Evolutionary conservation across 306 rosid species (phyloP).

Genomic region (Vigna nakashimae): DNA sequence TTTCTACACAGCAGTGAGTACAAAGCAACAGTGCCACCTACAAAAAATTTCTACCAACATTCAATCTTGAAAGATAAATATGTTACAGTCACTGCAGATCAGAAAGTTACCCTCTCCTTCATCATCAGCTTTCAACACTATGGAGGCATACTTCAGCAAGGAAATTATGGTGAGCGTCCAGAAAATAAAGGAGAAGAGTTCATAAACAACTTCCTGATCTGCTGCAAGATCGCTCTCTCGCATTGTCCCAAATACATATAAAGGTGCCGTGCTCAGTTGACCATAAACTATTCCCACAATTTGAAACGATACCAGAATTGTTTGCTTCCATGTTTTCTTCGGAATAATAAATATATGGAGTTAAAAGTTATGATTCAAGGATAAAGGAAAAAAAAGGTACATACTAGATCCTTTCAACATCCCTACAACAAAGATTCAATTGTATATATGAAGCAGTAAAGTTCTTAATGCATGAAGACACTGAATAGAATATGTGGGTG

Average conservation of each 20-base stretch:
- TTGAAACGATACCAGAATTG: conserved; percentile 72
- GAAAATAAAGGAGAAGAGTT: conserved; percentile 76
- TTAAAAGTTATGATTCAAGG: neutral
- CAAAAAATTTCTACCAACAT: conserved; percentile 17
- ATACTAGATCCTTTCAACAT: neutral
- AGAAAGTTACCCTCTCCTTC: conserved; percentile 68
- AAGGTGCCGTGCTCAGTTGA: conserved; percentile 81
- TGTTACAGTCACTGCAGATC: neutral
- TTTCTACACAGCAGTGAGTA: conserved; percentile 86
- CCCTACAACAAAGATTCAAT: neutral
- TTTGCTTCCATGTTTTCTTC: conserved; percentile 71
- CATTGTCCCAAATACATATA: conserved; percentile 76
- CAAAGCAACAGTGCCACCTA: conserved; percentile 83
- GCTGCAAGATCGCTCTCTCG: conserved; percentile 42
- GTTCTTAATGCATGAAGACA: neutral
- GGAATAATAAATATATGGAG: conserved; percentile 46
- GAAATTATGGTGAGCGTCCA: conserved; percentile 77
- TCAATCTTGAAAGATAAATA: conserved; percentile 17
- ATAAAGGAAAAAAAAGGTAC: neutral
- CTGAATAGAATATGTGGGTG: neutral
- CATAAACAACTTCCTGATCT: conserved; percentile 56
- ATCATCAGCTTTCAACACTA: conserved; percentile 74
- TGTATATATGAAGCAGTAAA: neutral
- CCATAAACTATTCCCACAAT: conserved; percentile 84
- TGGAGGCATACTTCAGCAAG: conserved; percentile 66